Conservation (phyloP, 805 yeast genomes). For the Starmerella sp. region DNA sequence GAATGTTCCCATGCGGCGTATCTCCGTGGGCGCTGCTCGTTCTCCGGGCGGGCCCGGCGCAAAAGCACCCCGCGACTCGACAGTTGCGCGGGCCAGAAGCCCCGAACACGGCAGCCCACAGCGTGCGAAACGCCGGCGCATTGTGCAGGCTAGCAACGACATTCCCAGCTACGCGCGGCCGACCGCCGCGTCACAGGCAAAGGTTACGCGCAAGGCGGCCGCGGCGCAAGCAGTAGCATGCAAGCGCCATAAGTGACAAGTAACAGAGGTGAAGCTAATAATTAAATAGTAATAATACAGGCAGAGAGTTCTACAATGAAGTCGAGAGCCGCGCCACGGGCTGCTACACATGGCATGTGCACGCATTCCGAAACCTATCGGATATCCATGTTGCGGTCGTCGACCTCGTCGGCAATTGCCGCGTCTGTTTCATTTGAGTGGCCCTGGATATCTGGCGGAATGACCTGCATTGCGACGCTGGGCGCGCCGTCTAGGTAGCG, state of each 20-base stretch:
- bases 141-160: neutral
- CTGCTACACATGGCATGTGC: neutral
- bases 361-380: conserved; percentile 4
- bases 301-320: neutral
- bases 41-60: too few relatives aligned
- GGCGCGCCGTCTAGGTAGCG: conserved; percentile 84
- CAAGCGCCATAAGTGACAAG: neutral
- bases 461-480: conserved; percentile 80
- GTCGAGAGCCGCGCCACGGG: neutral
- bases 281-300: neutral
- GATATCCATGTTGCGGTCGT: conserved; percentile 14
- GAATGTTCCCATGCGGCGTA: neutral
- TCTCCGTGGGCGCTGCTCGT: neutral
- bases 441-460: conserved; percentile 56
- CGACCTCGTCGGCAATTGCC: conserved; percentile 27
- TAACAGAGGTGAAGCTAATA: neutral
- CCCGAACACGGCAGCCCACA: neutral
- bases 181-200: conserved; percentile 12
- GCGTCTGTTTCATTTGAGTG: conserved; percentile 31
- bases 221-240: neutral
- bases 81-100: too few relatives aligned
- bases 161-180: conserved; percentile 13
- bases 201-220: neutral
- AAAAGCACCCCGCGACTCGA: too few relatives aligned
- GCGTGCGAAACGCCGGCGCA: neutral